Base-by-base conservation (phyloP, 257 asterid species). In the Fraxinus anomala region DNA sequence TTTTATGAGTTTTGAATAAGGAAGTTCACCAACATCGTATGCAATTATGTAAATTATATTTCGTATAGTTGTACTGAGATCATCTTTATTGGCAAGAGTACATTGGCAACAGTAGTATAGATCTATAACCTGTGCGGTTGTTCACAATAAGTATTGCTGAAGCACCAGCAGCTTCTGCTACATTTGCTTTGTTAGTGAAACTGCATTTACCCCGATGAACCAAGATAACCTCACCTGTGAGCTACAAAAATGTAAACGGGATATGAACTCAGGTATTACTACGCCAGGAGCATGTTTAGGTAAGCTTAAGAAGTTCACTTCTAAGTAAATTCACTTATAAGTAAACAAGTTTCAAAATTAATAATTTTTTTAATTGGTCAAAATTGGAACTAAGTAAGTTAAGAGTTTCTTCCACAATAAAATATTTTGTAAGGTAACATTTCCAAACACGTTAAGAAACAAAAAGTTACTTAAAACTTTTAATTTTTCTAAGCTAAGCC, bases 191-290 rank as follows among this genome's bases (percentile, higher is more conserved):
- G 79, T 89, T 82, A 75, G 96, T 90, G 74, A 94, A 94, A 78
- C 98, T 94, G 84, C 98, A 94, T 68, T 89, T 86, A 6, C 98
- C 98, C 13, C 98, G 94, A 56, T 91, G 90, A 82, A 89, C 98
- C 93, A 94, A 80, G 85, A 94, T 87, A 82, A 84, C 97, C 87
- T 92, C 97, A 1, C 97, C 98, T 14, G 93, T 81, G 73, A 92
- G 88, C 98, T 92, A 74, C 69, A 81, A 39, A 81, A 79, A 75
- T 68, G 26, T 31, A 79, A 42, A 42, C 1, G 14, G 61, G 23
- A 39, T 66, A 5, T 65, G 72, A 72, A 56, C 8, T 56, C 66
- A 56, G 28, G 59, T 47, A 14, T 47, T 54, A 54, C 65, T 54
- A 17, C 1, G 3, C 26, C 26, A 16, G 6, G 65, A 54, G 65